Evolutionary conservation across 129 eudicot genomes (phyloP).

Genomic region (Lactuca saligna): DNA sequence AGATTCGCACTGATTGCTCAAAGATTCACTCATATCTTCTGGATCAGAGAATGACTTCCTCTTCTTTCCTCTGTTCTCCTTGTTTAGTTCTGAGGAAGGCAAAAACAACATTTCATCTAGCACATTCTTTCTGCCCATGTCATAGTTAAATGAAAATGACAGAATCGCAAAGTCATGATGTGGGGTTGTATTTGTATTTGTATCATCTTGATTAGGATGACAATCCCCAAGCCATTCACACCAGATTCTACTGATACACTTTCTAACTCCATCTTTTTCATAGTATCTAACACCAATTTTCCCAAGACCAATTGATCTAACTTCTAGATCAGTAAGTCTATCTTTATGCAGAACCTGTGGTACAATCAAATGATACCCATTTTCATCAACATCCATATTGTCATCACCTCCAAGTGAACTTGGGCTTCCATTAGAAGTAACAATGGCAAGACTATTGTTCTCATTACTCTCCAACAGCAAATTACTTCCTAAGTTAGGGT

Average conservation of each 20-base stretch:
- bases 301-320: conserved; percentile 59
- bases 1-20: conserved; percentile 46
- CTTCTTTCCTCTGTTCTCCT: conserved; percentile 35
- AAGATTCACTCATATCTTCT: conserved; percentile 54
- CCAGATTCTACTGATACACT: conserved; percentile 61
- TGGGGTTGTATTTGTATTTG: no score
- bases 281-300: conserved; percentile 52
- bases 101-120: conserved; percentile 41
- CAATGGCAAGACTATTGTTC: conserved; percentile 58
- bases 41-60: conserved; percentile 69
- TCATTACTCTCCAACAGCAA: conserved; percentile 19
- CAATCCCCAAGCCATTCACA: conserved; percentile 80
- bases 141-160: conserved; percentile 59
- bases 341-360: conserved; percentile 58
- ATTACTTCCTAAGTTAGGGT: neutral
- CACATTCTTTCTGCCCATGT: conserved; percentile 56
- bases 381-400: conserved; percentile 9
- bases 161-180: conserved; percentile 69
- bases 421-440: conserved; percentile 17
- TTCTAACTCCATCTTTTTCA: conserved; percentile 41
- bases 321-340: conserved; percentile 56
- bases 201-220: conserved; percentile 22
- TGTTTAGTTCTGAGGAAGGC: conserved; percentile 34
- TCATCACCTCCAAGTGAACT: conserved; percentile 15
- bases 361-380: conserved; percentile 42